A percentile compares a stretch with the other conserved stretches of the same genome.
phyloP scores from a whole-genome alignment of 139 green algal genomes.

The Closterium sp. region DNA sequence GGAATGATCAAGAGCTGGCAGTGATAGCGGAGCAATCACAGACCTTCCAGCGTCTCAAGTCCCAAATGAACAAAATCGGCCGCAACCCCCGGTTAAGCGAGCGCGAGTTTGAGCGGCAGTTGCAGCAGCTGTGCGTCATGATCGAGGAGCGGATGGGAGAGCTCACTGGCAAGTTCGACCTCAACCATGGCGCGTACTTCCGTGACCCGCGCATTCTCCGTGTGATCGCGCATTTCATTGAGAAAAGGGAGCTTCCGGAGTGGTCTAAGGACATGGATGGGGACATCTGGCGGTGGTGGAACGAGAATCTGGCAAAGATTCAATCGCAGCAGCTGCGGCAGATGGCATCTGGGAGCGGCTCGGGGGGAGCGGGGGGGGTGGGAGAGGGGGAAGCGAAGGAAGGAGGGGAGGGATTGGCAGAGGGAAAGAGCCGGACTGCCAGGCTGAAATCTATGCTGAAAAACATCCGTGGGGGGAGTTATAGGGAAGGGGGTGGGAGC shows the following conservation, averaged over 20 bases:
- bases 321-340: not conserved
- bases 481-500: not conserved
- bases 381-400: not conserved
- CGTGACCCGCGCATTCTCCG: slow-evolving; percentile 5
- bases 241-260: not conserved
- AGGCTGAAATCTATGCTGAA: not conserved
- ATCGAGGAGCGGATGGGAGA: slow-evolving; percentile 21
- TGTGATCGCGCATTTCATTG: slow-evolving; percentile 9
- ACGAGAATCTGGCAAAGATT: not conserved
- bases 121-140: slow-evolving; percentile 16
- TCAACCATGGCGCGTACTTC: slow-evolving; percentile 27
- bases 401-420: not conserved
- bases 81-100: slow-evolving; percentile 7
- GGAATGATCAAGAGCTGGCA: not conserved
- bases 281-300: not conserved
- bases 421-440: not conserved
- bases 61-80: slow-evolving; percentile 3
- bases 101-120: slow-evolving; percentile 22
- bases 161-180: not conserved
- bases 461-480: not conserved
- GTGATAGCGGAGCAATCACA: not conserved
- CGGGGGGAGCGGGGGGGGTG: not conserved
- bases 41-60: not conserved
- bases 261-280: not conserved
- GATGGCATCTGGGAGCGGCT: not conserved